These are phyloP conservation scores for Leptomonas pyrrhocoris DNA, from an alignment of 208 protist genomes.

Conservation along the genomic window DNA sequence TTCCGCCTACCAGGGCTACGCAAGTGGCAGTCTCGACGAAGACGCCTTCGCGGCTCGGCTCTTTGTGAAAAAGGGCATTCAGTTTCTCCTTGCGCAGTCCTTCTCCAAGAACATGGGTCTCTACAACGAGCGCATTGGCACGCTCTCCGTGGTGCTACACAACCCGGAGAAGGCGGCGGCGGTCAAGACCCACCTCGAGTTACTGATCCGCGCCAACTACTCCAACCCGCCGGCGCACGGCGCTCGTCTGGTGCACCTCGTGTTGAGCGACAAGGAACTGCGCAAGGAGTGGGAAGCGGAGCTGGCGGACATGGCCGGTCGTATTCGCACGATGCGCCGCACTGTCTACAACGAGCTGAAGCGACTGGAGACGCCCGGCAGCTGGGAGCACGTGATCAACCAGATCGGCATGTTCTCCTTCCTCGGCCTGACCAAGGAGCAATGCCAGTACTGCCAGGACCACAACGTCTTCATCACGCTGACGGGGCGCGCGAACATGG, in stretches of 20 bases:
- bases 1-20: conserved; percentile 97
- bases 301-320: conserved; percentile 86
- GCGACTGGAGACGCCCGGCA: conserved; percentile 74
- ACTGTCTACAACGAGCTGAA: conserved; percentile 80
- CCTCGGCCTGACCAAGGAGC: conserved; percentile 91
- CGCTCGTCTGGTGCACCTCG: conserved; percentile 91
- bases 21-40: conserved; percentile 93
- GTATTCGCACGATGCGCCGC: conserved; percentile 87
- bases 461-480: conserved; percentile 79
- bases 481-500: conserved; percentile 84
- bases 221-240: conserved; percentile 96
- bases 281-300: conserved; percentile 91
- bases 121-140: conserved; percentile 96
- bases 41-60: conserved; percentile 90
- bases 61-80: conserved; percentile 81
- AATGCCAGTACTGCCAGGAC: conserved; percentile 75
- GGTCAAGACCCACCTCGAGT: conserved; percentile 77
- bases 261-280: conserved; percentile 88
- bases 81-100: conserved; percentile 92
- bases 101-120: conserved; percentile 99
- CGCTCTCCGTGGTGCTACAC: conserved; percentile 73
- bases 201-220: conserved; percentile 94
- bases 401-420: conserved; percentile 99
- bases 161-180: conserved; percentile 42
- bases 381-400: conserved; percentile 94